Evolutionary conservation across 1,284 basidiomycete genomes (phyloP).

Genomic region (Sporisorium scitamineum): DNA sequence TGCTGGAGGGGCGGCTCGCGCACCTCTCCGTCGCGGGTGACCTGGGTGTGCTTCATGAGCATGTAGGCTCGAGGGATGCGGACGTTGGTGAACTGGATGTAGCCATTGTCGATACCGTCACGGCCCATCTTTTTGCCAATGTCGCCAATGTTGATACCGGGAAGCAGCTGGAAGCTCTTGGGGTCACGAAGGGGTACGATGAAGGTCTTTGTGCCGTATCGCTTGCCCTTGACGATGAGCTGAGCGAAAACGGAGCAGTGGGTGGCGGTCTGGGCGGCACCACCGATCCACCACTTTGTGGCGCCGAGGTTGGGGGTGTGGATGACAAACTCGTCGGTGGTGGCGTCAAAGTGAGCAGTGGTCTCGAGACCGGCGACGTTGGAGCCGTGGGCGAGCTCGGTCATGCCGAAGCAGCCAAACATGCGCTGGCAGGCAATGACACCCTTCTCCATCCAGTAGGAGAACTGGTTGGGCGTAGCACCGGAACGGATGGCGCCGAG

Average conservation of each 20-base stretch:
- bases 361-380: slow-evolving; percentile 76
- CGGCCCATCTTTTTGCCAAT: slow-evolving; percentile 76
- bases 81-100: slow-evolving; percentile 73
- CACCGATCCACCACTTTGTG: slow-evolving; percentile 72
- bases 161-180: slow-evolving; percentile 70
- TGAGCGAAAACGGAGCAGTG: slow-evolving; percentile 75
- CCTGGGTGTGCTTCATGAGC: slow-evolving; percentile 76
- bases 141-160: slow-evolving; percentile 74
- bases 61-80: slow-evolving; percentile 74
- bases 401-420: slow-evolving; percentile 75
- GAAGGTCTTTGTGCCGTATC: slow-evolving; percentile 75
- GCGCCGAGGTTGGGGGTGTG: slow-evolving; percentile 71
- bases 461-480: slow-evolving; percentile 69
- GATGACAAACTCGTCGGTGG: slow-evolving; percentile 74
- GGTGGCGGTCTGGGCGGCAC: slow-evolving; percentile 74
- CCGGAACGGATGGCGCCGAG: slow-evolving; percentile 68
- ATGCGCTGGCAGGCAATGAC: slow-evolving; percentile 73
- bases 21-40: slow-evolving; percentile 72
- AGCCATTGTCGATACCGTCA: slow-evolving; percentile 72
- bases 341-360: slow-evolving; percentile 73
- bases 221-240: slow-evolving; percentile 73
- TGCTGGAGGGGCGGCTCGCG: slow-evolving; percentile 73
- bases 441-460: slow-evolving; percentile 74
- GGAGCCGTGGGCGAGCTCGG: slow-evolving; percentile 72
- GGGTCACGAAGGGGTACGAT: slow-evolving; percentile 74